phyloP scores from a whole-genome alignment of 2,329 filamentous ascomycete species.

The Botrytis cinerea region DNA sequence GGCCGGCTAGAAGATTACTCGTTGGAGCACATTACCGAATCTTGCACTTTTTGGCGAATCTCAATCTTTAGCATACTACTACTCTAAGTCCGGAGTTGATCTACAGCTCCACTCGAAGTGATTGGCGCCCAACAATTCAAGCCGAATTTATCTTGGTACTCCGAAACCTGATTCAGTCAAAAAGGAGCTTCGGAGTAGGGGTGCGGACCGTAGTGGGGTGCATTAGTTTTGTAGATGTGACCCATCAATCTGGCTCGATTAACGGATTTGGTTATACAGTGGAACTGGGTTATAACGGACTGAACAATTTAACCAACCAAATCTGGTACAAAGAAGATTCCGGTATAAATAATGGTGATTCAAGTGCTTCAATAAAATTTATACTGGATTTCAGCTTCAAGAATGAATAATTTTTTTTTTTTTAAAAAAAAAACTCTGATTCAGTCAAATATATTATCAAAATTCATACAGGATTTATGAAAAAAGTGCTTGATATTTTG shows the following conservation, averaged over 20 bases:
- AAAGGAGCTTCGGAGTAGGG: conserved; percentile 17
- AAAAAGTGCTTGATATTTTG: too few relatives aligned
- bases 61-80: conserved; percentile 8
- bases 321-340: too few relatives aligned
- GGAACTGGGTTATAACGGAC: too few relatives aligned
- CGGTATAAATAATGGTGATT: too few relatives aligned
- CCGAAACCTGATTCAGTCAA: conserved; percentile 3
- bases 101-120: background rate
- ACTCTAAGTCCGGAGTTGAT: conserved; percentile 1
- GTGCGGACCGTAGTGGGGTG: conserved; percentile 3
- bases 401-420: too few relatives aligned
- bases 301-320: too few relatives aligned
- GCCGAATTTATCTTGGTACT: background rate
- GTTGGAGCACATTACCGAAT: background rate
- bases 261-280: background rate
- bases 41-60: background rate
- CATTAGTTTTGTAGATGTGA: conserved; percentile 16
- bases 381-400: too few relatives aligned
- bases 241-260: conserved; percentile 15
- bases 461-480: too few relatives aligned
- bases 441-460: too few relatives aligned
- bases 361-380: too few relatives aligned
- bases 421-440: too few relatives aligned
- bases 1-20: background rate
- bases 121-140: background rate